Conservation (phyloP, 176 grass and related monocot species). For the Avena sativa region DNA sequence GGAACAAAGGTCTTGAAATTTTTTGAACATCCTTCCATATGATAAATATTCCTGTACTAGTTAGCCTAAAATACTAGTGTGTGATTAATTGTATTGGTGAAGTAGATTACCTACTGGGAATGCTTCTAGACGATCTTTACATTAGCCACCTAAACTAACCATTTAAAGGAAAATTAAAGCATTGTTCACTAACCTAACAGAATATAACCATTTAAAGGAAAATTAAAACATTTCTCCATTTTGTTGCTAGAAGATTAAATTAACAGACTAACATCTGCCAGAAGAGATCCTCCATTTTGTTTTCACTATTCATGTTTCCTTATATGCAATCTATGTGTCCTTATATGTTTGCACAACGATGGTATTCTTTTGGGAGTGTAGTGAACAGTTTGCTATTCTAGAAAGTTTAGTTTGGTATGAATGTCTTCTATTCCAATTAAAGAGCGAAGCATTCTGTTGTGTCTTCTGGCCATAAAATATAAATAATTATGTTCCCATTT, state of each 20-base stretch:
- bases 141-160: background rate
- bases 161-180: background rate
- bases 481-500: background rate
- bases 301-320: background rate
- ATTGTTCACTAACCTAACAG: background rate
- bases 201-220: background rate
- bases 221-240: background rate
- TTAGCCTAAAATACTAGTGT: background rate
- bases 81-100: background rate
- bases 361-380: constrained; percentile 9
- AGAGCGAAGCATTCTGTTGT: background rate
- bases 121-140: background rate
- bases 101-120: background rate
- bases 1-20: background rate
- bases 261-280: background rate
- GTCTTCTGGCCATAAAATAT: background rate
- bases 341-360: background rate
- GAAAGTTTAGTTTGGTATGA: background rate
- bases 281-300: constrained; percentile 2
- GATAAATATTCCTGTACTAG: background rate
- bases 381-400: background rate
- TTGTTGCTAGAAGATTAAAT: too few relatives aligned
- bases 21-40: constrained; percentile 1
- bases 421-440: background rate
- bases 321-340: background rate